phyloP scores from a whole-genome alignment of 176 grass and related monocot species.

The Phyllostachys edulis region DNA sequence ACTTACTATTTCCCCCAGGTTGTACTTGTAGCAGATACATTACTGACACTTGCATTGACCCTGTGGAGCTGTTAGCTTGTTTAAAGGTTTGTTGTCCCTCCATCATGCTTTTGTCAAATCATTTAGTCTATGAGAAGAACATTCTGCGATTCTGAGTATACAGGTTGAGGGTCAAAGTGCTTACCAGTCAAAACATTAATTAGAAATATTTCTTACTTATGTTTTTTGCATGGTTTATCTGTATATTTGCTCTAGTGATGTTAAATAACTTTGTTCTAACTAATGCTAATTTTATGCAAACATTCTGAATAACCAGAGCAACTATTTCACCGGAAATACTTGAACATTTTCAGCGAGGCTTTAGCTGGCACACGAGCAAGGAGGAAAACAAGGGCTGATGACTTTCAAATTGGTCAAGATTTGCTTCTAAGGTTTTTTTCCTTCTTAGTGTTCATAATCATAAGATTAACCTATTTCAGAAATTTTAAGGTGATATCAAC shows the following conservation, averaged over 20 bases:
- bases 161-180: too few relatives aligned
- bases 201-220: not conserved
- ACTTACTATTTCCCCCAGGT: too few relatives aligned
- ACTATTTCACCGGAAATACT: constrained; percentile 95
- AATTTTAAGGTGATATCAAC: not conserved
- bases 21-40: too few relatives aligned
- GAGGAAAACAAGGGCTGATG: too few relatives aligned
- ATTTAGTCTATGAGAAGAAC: too few relatives aligned
- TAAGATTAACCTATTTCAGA: not conserved
- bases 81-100: too few relatives aligned
- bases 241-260: not conserved
- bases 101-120: too few relatives aligned
- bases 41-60: too few relatives aligned
- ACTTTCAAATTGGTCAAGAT: constrained; percentile 82
- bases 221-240: not conserved
- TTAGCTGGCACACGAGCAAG: too few relatives aligned
- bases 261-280: constrained; percentile 42
- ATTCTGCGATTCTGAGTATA: too few relatives aligned
- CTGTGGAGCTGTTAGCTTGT: too few relatives aligned
- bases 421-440: constrained; percentile 77
- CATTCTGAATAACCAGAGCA: constrained; percentile 99
- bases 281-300: constrained; percentile 57
- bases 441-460: constrained; percentile 6
- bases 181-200: not conserved
- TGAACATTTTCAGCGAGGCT: too few relatives aligned